These are phyloP conservation scores for Penstemon eatonii DNA, from an alignment of 257 asterid genomes.

Conservation along the genomic window DNA sequence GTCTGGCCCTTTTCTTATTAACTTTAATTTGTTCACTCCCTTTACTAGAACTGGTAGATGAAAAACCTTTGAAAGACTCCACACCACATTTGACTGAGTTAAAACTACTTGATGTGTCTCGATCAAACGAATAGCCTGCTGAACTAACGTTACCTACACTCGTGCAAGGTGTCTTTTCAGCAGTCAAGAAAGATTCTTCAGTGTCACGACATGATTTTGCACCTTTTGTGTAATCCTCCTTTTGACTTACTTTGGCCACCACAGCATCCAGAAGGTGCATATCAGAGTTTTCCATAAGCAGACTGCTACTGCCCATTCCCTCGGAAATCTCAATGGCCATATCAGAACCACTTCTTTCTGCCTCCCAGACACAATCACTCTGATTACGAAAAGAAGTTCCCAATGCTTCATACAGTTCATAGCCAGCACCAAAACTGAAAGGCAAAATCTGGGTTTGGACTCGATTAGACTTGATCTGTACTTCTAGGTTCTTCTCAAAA, in stretches of 20 bases:
- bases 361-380: slow-evolving; percentile 41
- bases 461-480: slow-evolving; percentile 28
- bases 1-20: slow-evolving; percentile 79
- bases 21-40: slow-evolving; percentile 60
- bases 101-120: slow-evolving; percentile 60
- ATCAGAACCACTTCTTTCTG: slow-evolving; percentile 40
- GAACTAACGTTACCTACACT: slow-evolving; percentile 70
- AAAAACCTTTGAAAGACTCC: slow-evolving; percentile 55
- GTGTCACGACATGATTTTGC: slow-evolving; percentile 45
- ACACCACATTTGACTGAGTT: slow-evolving; percentile 59
- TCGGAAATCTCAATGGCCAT: slow-evolving; percentile 61
- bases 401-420: slow-evolving; percentile 84
- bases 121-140: slow-evolving; percentile 66
- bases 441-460: slow-evolving; percentile 39
- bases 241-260: slow-evolving; percentile 65
- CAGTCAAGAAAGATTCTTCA: slow-evolving; percentile 48
- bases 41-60: slow-evolving; percentile 72
- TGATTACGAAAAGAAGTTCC: slow-evolving; percentile 69
- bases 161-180: slow-evolving; percentile 57
- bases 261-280: slow-evolving; percentile 86
- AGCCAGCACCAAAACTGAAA: slow-evolving; percentile 66
- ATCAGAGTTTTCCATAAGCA: slow-evolving; percentile 55
- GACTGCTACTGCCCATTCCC: slow-evolving; percentile 52
- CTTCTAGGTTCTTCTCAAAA: slow-evolving; percentile 31
- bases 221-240: slow-evolving; percentile 40